phyloP scores from a whole-genome alignment of 805 yeast species.

The Kluyveromyces starmeri region DNA sequence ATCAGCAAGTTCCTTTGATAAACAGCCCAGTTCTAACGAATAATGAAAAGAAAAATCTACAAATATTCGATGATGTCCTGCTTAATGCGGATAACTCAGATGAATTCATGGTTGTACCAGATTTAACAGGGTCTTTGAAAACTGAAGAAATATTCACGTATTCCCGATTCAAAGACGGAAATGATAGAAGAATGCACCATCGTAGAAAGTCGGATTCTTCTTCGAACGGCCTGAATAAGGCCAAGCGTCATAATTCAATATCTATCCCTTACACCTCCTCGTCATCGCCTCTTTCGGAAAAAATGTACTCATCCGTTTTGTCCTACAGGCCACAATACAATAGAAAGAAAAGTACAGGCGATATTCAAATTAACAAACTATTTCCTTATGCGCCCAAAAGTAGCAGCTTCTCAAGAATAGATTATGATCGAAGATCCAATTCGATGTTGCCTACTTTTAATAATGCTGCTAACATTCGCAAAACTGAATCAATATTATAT shows the following conservation, averaged over 20 bases:
- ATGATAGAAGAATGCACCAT: conserved; percentile 5
- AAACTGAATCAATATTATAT: background rate
- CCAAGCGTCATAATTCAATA: conserved; percentile 5
- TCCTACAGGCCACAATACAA: conserved; percentile 12
- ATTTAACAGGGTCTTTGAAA: conserved; percentile 1
- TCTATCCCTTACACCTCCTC: conserved; percentile 6
- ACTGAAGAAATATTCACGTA: background rate
- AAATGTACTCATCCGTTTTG: conserved; percentile 7
- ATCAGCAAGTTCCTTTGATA: conserved; percentile 16
- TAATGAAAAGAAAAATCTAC: conserved; percentile 8
- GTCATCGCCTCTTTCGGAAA: conserved; percentile 8
- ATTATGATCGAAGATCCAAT: conserved; percentile 1
- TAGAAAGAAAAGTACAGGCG: conserved; percentile 18
- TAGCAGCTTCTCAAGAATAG: conserved; percentile 2
- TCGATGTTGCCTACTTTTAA: conserved; percentile 2
- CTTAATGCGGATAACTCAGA: conserved; percentile 17
- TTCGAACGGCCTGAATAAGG: conserved; percentile 5
- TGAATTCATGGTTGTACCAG: conserved; percentile 8
- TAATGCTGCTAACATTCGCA: background rate
- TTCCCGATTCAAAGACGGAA: background rate
- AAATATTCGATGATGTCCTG: conserved; percentile 24
- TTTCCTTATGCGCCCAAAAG: background rate
- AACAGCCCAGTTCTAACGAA: conserved; percentile 12
- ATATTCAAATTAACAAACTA: conserved; percentile 6
- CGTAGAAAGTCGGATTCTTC: conserved; percentile 11